phyloP scores from a whole-genome alignment of 2,329 filamentous ascomycete genomes.

The Trematosphaeria pertusa region DNA sequence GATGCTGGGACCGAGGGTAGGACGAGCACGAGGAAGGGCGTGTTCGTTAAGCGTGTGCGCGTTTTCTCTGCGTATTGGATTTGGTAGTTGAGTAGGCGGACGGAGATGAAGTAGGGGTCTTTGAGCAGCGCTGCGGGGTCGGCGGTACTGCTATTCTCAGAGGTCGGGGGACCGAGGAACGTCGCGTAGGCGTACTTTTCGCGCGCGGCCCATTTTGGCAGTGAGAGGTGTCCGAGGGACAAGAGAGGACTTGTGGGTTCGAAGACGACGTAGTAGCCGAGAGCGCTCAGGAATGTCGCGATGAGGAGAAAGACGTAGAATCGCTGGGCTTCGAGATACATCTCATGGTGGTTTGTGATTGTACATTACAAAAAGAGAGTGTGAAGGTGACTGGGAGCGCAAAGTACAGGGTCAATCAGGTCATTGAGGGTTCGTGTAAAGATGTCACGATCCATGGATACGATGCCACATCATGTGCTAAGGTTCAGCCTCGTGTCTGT shows the following conservation, averaged over 20 bases:
- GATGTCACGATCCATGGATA: too few relatives aligned
- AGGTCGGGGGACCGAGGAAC: constrained; percentile 37
- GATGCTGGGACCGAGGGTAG: constrained; percentile 1
- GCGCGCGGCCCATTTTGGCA: neutral
- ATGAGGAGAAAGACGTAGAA: neutral
- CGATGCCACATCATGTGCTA: neutral
- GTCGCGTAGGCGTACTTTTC: constrained; percentile 42
- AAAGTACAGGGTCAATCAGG: neutral
- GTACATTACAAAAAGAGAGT: neutral
- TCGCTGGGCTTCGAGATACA: neutral
- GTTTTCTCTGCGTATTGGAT: constrained; percentile 48
- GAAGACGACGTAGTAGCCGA: neutral
- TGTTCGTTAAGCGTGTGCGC: constrained; percentile 23
- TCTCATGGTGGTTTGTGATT: neutral
- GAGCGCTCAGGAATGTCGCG: neutral
- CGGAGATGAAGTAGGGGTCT: constrained; percentile 49
- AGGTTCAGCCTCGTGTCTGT: neutral
- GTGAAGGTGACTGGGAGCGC: neutral
- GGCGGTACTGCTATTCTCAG: neutral
- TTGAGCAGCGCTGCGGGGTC: neutral
- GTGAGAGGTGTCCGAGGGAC: neutral
- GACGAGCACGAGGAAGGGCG: constrained; percentile 21
- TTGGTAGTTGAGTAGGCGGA: constrained; percentile 51
- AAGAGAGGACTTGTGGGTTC: neutral
- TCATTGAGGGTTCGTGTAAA: neutral